Evolutionary conservation across 345 rosid species (phyloP).

Genomic region (Microcos paniculata): DNA sequence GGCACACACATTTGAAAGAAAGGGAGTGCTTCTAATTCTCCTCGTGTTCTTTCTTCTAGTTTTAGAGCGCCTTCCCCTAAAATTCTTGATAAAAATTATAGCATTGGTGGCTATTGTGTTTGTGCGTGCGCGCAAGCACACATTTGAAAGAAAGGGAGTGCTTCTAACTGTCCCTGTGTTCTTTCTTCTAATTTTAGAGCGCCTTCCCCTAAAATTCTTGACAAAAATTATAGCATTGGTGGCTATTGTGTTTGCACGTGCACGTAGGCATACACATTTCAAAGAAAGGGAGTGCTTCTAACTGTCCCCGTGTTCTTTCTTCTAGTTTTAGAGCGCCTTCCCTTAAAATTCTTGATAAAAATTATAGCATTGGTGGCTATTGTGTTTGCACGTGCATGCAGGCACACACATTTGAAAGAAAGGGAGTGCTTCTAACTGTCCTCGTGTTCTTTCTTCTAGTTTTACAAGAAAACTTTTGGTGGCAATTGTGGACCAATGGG

Average conservation of each 20-base stretch:
- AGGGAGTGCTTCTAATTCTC: no score
- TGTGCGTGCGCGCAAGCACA: not conserved
- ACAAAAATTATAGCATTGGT: not conserved
- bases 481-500: constrained; percentile 86
- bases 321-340: constrained; percentile 76
- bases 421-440: constrained; percentile 11
- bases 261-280: not conserved
- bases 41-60: no score
- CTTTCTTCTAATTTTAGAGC: no score
- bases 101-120: not conserved
- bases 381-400: not conserved
- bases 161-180: no score
- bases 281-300: constrained; percentile 3
- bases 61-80: no score
- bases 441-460: constrained; percentile 42
- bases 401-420: not conserved
- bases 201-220: not conserved
- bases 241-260: not conserved
- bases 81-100: not conserved
- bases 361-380: not conserved
- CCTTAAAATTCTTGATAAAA: not conserved
- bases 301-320: constrained; percentile 20
- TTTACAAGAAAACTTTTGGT: constrained; percentile 91
- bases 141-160: no score
- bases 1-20: not conserved